Evolutionary conservation across 2,329 filamentous ascomycete genomes (phyloP).

Genomic region (Chaetoscypha palmicola): DNA sequence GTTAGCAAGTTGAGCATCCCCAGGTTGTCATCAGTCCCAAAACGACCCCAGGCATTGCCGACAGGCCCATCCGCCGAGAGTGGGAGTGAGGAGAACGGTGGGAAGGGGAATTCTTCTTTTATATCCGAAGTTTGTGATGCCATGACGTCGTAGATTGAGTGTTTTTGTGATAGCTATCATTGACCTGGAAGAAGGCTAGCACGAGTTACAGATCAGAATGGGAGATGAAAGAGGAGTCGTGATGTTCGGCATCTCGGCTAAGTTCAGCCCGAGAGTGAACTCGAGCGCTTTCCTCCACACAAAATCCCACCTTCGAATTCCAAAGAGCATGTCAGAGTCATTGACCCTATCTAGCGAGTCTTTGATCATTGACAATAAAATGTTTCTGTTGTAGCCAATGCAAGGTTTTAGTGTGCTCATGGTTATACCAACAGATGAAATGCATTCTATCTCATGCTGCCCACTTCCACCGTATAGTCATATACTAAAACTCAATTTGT

Average conservation of each 20-base stretch:
- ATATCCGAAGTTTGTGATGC: background rate
- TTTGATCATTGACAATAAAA: too few relatives aligned
- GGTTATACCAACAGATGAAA: too few relatives aligned
- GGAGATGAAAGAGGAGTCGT: background rate
- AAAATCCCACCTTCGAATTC: too few relatives aligned
- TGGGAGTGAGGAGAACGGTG: constrained; percentile 36
- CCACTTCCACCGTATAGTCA: too few relatives aligned
- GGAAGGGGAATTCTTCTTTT: constrained; percentile 8
- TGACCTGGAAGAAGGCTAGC: background rate
- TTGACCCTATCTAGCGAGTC: too few relatives aligned
- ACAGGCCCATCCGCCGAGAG: constrained; percentile 35
- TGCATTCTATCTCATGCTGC: too few relatives aligned
- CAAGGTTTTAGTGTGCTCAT: too few relatives aligned
- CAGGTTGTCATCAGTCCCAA: background rate
- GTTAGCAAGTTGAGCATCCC: background rate
- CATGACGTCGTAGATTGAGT: background rate
- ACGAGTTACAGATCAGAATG: background rate
- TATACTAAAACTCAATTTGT: too few relatives aligned
- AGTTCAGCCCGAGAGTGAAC: background rate
- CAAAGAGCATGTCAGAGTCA: too few relatives aligned
- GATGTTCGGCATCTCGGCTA: background rate
- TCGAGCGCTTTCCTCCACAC: background rate
- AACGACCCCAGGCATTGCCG: constrained; percentile 37
- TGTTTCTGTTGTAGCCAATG: too few relatives aligned
- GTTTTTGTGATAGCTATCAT: background rate